Evolutionary conservation across 139 green algal genomes (phyloP).

Genomic region (Auxenochlorella pyrenoidosa): DNA sequence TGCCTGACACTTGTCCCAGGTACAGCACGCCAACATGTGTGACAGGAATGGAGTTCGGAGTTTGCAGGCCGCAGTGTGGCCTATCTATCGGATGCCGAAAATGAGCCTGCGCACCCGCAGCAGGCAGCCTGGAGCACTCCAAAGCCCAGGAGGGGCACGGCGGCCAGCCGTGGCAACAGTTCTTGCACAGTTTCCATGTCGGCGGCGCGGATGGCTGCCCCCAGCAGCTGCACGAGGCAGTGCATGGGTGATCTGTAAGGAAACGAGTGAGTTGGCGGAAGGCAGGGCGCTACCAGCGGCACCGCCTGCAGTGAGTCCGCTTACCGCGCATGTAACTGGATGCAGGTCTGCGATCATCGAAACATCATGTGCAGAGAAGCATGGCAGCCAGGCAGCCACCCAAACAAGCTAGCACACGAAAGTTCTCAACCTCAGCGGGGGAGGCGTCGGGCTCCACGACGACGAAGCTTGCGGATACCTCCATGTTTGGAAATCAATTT

Average conservation of each 20-base stretch:
- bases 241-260: too few relatives aligned
- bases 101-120: background rate
- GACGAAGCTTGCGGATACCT: background rate
- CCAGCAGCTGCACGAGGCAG: background rate
- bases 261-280: background rate
- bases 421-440: background rate
- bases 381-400: too few relatives aligned
- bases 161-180: background rate
- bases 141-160: background rate
- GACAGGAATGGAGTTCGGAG: too few relatives aligned
- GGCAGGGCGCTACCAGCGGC: background rate
- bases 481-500: background rate
- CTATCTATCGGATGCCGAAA: too few relatives aligned
- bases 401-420: too few relatives aligned
- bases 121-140: conserved; percentile 14
- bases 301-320: background rate
- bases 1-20: too few relatives aligned
- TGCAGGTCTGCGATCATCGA: too few relatives aligned
- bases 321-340: too few relatives aligned
- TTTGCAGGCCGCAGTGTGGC: too few relatives aligned
- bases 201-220: background rate
- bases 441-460: background rate
- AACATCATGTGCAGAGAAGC: too few relatives aligned
- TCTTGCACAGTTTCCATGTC: background rate
- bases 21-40: too few relatives aligned